Conservation (phyloP, 805 yeast species). For the Pichia heedii region DNA sequence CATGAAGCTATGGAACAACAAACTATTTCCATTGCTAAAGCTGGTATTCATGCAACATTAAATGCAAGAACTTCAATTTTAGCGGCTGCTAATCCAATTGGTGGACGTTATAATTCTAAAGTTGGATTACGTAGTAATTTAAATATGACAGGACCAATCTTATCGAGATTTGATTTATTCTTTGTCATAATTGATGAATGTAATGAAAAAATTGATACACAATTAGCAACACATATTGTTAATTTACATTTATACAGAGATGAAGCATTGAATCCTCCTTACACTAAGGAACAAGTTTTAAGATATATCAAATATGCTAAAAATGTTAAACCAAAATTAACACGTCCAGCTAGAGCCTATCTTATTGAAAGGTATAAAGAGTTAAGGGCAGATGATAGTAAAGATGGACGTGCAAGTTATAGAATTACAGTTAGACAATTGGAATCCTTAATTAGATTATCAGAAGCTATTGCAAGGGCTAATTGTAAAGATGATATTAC, state of each 20-base stretch:
- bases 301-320: slow-evolving; percentile 87
- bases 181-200: slow-evolving; percentile 93
- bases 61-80: slow-evolving; percentile 94
- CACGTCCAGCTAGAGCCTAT: slow-evolving; percentile 67
- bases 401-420: slow-evolving; percentile 81
- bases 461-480: slow-evolving; percentile 96
- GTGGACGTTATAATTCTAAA: slow-evolving; percentile 92
- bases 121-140: slow-evolving; percentile 75
- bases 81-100: slow-evolving; percentile 98
- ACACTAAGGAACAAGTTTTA: slow-evolving; percentile 75
- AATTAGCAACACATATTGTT: slow-evolving; percentile 86
- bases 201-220: slow-evolving; percentile 82
- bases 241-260: slow-evolving; percentile 87
- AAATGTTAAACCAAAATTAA: slow-evolving; percentile 85
- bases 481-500: slow-evolving; percentile 86
- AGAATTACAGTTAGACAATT: slow-evolving; percentile 95
- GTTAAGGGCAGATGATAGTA: slow-evolving; percentile 82
- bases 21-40: slow-evolving; percentile 96
- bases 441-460: slow-evolving; percentile 85
- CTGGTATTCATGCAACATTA: slow-evolving; percentile 96
- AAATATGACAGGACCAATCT: slow-evolving; percentile 95
- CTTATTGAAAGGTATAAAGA: slow-evolving; percentile 77
- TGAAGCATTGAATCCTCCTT: slow-evolving; percentile 84
- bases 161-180: slow-evolving; percentile 95
- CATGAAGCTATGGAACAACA: slow-evolving; percentile 99